Evolutionary conservation across 768 basidiomycete species (phyloP).

Genomic region (Leccinum uliginosum): DNA sequence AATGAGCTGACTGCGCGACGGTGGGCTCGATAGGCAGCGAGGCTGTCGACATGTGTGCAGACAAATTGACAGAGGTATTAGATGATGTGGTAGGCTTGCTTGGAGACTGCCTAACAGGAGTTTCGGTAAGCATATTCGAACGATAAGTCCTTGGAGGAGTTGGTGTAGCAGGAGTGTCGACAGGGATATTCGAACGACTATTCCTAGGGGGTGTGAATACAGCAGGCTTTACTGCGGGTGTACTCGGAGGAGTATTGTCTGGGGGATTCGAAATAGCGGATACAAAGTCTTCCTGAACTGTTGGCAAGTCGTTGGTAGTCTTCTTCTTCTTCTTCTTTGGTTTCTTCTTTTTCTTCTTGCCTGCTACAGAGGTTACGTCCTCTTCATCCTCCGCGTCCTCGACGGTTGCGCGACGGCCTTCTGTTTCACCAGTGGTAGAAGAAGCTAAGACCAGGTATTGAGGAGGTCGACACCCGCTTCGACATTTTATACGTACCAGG

Average conservation of each 20-base stretch:
- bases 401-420: constrained; percentile 43
- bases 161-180: constrained; percentile 16
- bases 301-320: constrained; percentile 21
- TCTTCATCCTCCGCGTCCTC: constrained; percentile 76
- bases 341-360: constrained; percentile 57
- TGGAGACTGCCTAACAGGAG: constrained; percentile 19
- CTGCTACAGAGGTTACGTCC: constrained; percentile 27
- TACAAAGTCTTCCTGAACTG: constrained; percentile 20
- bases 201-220: constrained; percentile 18
- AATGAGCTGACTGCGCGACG: constrained; percentile 63
- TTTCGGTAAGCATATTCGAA: constrained; percentile 19
- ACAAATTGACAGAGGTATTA: constrained; percentile 17
- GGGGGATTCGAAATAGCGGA: constrained; percentile 15
- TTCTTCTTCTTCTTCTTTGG: constrained; percentile 76
- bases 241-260: constrained; percentile 13
- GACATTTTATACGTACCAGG: constrained; percentile 7
- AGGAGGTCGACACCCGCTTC: background rate
- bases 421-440: constrained; percentile 26
- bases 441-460: constrained; percentile 7
- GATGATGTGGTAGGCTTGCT: constrained; percentile 10
- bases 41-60: constrained; percentile 35
- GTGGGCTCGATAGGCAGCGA: constrained; percentile 43
- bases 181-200: constrained; percentile 12
- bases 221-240: constrained; percentile 17
- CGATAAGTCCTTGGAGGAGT: constrained; percentile 18